Base-by-base conservation (phyloP, 2,329 filamentous ascomycete species). In the Coniella lustricola region DNA sequence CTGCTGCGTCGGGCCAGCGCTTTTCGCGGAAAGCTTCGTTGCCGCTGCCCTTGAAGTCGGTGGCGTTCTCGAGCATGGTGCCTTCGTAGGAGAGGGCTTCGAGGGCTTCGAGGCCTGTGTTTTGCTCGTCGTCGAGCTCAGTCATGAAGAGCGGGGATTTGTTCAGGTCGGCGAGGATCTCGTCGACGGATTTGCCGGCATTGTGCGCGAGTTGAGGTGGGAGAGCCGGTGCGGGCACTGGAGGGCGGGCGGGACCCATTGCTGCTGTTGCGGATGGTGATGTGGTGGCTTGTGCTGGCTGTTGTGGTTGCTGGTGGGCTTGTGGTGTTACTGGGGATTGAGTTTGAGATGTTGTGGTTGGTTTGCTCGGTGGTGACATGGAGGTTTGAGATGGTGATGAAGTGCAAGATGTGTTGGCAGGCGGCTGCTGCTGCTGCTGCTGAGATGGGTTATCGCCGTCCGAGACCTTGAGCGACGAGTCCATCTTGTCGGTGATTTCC, bases 11-110 rank as follows among this genome's bases (percentile, higher is more conserved):
- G 21, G 67, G 73, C 81, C 85, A 95, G 41, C 80, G 74, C 65
- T 82, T 83, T 48, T 75, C 74, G 58, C 77, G 76, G 62, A 94
- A 95, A 60, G 80, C 83, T 59, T 97, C 91, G 64, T 98, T 98
- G 31, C 93, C 93, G 57, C 89, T 87, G 63, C 91, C 85, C 60
- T 93, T 89, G 71, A 96, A 96, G 55, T 88, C 88, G 38, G 77
- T 70, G 17, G 83, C 86, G 53, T 95, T 84, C 64, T 97, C 91
- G 9, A 83, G 76, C 42, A 87, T 82, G 8, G 90, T 90, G 17
- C 93, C 94, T 70, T 98, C 93, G 63, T 96, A 95, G 25, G 89
- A 88, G 34, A 98, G 73, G 0, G 93, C 91, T 62, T 87, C 85
- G 52, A 98, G 75, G 1, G 93, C 94, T 59, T 94, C 90, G 1